These are phyloP conservation scores for Senecio squalidus DNA, from an alignment of 140 eudicot species.

Conservation along the genomic window DNA sequence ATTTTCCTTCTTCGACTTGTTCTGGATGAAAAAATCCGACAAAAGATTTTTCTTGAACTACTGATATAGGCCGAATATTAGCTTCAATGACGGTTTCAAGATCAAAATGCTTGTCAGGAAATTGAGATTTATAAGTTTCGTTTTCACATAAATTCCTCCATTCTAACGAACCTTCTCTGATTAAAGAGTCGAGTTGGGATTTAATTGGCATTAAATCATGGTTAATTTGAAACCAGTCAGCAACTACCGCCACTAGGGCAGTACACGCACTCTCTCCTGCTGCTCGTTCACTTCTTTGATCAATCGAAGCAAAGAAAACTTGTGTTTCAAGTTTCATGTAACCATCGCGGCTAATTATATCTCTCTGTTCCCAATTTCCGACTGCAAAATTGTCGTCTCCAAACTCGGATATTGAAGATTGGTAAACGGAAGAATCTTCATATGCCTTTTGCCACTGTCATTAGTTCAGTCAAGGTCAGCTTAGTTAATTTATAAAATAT, in stretches of 20 bases:
- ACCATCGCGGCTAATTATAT: slow-evolving; percentile 13
- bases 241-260: slow-evolving; percentile 14
- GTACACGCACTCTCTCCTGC: slow-evolving; percentile 54
- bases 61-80: slow-evolving; percentile 40
- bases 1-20: slow-evolving; percentile 35
- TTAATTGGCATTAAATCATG: slow-evolving; percentile 13
- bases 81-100: slow-evolving; percentile 46
- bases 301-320: slow-evolving; percentile 25
- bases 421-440: slow-evolving; percentile 48
- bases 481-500: background rate
- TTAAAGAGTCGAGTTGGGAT: slow-evolving; percentile 22
- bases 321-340: slow-evolving; percentile 13
- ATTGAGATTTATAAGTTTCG: slow-evolving; percentile 24
- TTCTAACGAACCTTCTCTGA: slow-evolving; percentile 46
- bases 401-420: slow-evolving; percentile 58
- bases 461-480: slow-evolving; percentile 1
- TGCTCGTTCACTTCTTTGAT: slow-evolving; percentile 69
- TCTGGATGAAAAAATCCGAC: slow-evolving; percentile 51
- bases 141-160: slow-evolving; percentile 49
- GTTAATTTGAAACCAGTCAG: slow-evolving; percentile 15
- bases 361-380: slow-evolving; percentile 61
- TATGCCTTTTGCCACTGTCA: slow-evolving; percentile 57
- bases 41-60: slow-evolving; percentile 40
- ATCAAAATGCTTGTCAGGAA: slow-evolving; percentile 57
- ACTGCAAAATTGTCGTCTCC: slow-evolving; percentile 75